Percentiles rank a stretch among this genome's conserved stretches.
Evolutionary conservation across 768 basidiomycete genomes (phyloP).

Genomic region (Amanita jacksonii): DNA sequence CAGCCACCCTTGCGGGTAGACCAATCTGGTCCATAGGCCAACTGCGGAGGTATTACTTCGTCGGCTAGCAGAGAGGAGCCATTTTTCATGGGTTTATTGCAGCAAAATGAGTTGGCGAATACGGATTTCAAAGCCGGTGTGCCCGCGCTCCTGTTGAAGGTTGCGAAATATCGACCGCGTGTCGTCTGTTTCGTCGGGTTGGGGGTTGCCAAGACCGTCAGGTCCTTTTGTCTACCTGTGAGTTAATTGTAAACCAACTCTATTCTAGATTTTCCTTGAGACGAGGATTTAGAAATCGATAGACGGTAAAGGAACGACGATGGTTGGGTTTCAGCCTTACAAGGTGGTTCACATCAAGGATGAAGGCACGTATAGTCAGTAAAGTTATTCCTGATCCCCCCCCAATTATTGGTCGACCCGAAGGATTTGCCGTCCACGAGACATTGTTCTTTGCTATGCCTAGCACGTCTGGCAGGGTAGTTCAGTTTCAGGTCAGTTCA

Average conservation of each 20-base stretch:
- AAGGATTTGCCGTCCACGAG: conserved; percentile 21
- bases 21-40: conserved; percentile 65
- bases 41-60: conserved; percentile 43
- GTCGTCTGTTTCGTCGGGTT: conserved; percentile 77
- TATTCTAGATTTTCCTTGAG: not conserved
- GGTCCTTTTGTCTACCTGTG: conserved; percentile 18
- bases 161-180: conserved; percentile 44
- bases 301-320: conserved; percentile 9
- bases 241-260: conserved; percentile 8
- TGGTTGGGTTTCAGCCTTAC: conserved; percentile 38
- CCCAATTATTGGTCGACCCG: not conserved
- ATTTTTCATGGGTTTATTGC: not conserved
- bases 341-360: conserved; percentile 33
- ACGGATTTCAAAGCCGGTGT: conserved; percentile 47
- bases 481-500: conserved; percentile 52
- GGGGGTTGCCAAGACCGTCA: conserved; percentile 38
- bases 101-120: conserved; percentile 48
- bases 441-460: conserved; percentile 72
- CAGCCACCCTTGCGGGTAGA: conserved; percentile 32
- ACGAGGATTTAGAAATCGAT: conserved; percentile 6
- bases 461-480: conserved; percentile 68
- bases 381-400: too few species aligned
- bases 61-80: not conserved
- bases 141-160: conserved; percentile 48
- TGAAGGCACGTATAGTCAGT: conserved; percentile 12